Evolutionary conservation across 768 basidiomycete genomes (phyloP).

Genomic region (Suillus luteus): DNA sequence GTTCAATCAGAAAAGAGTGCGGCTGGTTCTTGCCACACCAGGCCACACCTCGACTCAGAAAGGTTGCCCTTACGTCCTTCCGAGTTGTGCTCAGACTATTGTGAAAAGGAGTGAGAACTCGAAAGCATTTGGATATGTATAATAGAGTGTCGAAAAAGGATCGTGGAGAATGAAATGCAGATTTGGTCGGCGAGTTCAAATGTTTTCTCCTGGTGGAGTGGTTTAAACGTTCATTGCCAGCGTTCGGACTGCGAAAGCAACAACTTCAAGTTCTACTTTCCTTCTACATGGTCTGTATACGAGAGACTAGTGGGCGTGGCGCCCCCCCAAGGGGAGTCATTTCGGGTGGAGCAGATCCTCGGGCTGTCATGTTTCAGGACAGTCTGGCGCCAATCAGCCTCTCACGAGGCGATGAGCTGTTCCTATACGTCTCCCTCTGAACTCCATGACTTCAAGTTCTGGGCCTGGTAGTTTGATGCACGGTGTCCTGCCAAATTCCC

Average conservation of each 20-base stretch:
- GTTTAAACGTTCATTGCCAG: neutral
- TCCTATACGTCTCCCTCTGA: slow-evolving; percentile 29
- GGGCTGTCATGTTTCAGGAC: slow-evolving; percentile 54
- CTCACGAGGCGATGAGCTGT: slow-evolving; percentile 7
- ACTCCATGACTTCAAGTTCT: slow-evolving; percentile 30
- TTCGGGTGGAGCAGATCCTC: neutral
- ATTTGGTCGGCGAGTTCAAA: neutral
- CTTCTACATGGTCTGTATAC: neutral
- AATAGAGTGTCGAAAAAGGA: neutral
- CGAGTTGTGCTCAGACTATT: neutral
- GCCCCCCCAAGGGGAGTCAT: neutral
- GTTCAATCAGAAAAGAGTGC: slow-evolving; percentile 28
- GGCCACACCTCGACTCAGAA: slow-evolving; percentile 16
- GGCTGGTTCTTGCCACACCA: slow-evolving; percentile 8
- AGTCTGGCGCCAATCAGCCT: slow-evolving; percentile 24
- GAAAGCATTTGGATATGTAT: neutral
- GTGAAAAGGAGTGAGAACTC: neutral
- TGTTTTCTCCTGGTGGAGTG: neutral
- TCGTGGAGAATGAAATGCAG: neutral
- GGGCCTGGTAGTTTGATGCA: slow-evolving; percentile 16
- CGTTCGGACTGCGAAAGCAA: neutral
- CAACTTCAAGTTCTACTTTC: neutral
- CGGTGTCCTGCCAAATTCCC: slow-evolving; percentile 19
- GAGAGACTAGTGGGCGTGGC: slow-evolving; percentile 37
- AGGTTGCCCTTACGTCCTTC: too few relatives aligned